Evolutionary conservation across 306 rosid species (phyloP).

Genomic region (Pyrus pyrifolia): DNA sequence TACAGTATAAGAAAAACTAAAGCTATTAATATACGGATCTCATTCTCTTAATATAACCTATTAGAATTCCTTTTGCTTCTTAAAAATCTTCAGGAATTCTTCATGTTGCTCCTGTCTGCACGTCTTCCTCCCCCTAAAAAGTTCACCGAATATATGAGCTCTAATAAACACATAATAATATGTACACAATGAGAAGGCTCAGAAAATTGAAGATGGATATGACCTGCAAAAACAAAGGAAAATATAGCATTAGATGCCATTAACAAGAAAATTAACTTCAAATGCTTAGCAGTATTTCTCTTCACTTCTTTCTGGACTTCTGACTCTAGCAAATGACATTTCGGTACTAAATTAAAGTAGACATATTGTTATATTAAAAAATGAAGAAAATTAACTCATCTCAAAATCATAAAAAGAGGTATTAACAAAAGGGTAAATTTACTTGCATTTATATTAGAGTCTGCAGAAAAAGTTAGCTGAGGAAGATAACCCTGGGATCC

Average conservation of each 20-base stretch:
- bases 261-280: too few relatives aligned
- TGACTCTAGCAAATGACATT: too few relatives aligned
- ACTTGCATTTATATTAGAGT: constrained; percentile 45
- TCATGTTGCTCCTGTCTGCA: background rate
- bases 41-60: background rate
- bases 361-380: too few relatives aligned
- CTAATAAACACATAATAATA: constrained; percentile 19
- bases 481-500: constrained; percentile 62
- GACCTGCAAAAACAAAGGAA: constrained; percentile 35
- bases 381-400: background rate
- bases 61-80: background rate
- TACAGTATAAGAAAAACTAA: constrained; percentile 1
- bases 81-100: background rate
- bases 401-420: background rate
- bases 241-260: background rate
- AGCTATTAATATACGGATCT: background rate
- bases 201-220: constrained; percentile 31
- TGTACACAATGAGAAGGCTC: constrained; percentile 18
- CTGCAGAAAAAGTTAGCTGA: constrained; percentile 26
- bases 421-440: background rate
- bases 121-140: background rate
- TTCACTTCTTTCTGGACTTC: too few relatives aligned
- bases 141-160: constrained; percentile 7
- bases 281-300: too few relatives aligned
- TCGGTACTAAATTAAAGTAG: too few relatives aligned